Base-by-base conservation (phyloP, 2,329 filamentous ascomycete genomes). In the Didymella pomorum region DNA sequence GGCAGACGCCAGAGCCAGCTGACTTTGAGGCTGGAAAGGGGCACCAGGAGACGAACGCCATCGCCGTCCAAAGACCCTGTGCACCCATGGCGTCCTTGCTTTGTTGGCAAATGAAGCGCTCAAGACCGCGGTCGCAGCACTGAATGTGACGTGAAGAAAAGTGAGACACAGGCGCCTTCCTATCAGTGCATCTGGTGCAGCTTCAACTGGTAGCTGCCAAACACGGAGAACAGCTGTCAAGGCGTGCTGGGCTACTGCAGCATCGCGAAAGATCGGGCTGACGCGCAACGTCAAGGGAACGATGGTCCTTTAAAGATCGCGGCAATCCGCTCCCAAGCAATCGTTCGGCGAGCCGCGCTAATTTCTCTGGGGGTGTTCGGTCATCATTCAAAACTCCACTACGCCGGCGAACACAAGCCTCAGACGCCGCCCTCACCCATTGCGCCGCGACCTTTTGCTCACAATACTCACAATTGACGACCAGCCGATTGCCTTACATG, bases 401-500 rank as follows among this genome's bases (percentile, higher is more conserved):
- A 62, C 62, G 64, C 51, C 56, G 61, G 52, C 39, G 44, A 54
- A 43, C 52, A 49, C 50, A 58, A 58, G 50, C 56, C 51, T 29
- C 41, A 54, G 44, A 62, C 47, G 51, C 51, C 60, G 48, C 59
- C 37, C 50, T 60, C 47, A 48, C 49, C 60, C 63, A 64, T 66
- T 67, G 63, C 64, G 63, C 61, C 60, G 58, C 62, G 37, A 63
- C 56, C 44, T 26, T 49, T 56, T 57, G 37, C 63, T 58, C 57
- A 44, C 58, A 52, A 49, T 56, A 51, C 46, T 48, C 25, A 45
- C 11, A 59, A n/a, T 45, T 55, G 45, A 45, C 53, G 41, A 23
- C 45, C 49, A 43, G 20, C 51, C 52, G 50, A 37, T 61, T 60
- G 63, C 65, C 63, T 72, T 75, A 69, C 60, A 76, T 76, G 74